phyloP scores from a whole-genome alignment of 208 protist genomes.

The Trypanosoma congolense region DNA sequence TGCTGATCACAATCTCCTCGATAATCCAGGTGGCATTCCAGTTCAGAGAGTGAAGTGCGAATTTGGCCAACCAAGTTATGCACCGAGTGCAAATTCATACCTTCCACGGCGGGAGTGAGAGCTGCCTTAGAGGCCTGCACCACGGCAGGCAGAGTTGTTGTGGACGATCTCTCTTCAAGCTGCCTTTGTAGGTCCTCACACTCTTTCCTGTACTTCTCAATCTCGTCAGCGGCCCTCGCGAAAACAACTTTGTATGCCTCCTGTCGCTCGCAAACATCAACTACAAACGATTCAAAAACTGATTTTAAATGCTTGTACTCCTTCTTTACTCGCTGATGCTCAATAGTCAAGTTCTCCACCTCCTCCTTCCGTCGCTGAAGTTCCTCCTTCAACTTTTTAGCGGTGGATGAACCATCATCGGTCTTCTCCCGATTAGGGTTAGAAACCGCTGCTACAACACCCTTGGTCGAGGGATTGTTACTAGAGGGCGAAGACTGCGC shows the following conservation, averaged over 20 bases:
- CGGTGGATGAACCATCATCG: not conserved
- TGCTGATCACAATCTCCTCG: not conserved
- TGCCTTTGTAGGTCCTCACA: constrained; percentile 35
- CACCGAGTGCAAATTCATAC: constrained; percentile 5
- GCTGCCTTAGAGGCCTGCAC: not conserved
- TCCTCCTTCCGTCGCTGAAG: constrained; percentile 14
- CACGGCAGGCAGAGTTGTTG: not conserved
- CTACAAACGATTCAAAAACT: constrained; percentile 67
- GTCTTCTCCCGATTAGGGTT: not conserved
- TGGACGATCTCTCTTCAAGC: constrained; percentile 18
- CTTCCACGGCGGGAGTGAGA: not conserved
- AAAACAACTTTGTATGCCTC: constrained; percentile 60
- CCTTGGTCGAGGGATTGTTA: too few species aligned
- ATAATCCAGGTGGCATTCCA: constrained; percentile 12
- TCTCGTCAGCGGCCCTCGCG: constrained; percentile 31
- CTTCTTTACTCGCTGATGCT: constrained; percentile 10
- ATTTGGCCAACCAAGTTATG: constrained; percentile 13
- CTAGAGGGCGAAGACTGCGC: constrained; percentile 11
- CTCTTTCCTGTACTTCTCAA: constrained; percentile 33
- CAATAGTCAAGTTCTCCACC: constrained; percentile 17
- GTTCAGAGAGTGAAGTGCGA: constrained; percentile 8
- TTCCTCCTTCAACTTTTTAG: constrained; percentile 19
- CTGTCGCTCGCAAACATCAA: constrained; percentile 58
- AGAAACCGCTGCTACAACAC: too few species aligned
- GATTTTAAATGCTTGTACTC: constrained; percentile 32